phyloP scores from a whole-genome alignment of 1,139 yeast genomes.

The Hemisphaericaspora subhashii region DNA sequence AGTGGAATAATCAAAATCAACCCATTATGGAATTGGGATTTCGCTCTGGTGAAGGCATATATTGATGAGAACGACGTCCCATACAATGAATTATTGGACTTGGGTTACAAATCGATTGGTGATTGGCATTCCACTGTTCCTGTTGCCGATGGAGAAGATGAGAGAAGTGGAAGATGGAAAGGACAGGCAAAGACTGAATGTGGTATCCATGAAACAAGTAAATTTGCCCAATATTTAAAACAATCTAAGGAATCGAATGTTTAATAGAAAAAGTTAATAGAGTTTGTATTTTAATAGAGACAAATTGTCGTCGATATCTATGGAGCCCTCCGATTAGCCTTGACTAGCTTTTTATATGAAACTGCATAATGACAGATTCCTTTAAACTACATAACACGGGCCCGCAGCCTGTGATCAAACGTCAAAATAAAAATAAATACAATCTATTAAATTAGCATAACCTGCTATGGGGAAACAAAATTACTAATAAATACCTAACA shows the following conservation, averaged over 20 bases:
- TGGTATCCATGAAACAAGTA: constrained; percentile 83
- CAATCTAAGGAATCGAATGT: background rate
- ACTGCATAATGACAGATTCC: no score
- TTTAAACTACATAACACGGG: no score
- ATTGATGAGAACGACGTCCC: constrained; percentile 74
- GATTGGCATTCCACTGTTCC: constrained; percentile 96
- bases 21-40: constrained; percentile 85
- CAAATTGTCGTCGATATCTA: no score
- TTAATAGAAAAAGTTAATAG: background rate
- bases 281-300: no score
- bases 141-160: constrained; percentile 89
- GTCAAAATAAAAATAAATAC: no score
- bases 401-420: no score
- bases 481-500: no score
- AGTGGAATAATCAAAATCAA: constrained; percentile 80
- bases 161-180: constrained; percentile 95
- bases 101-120: constrained; percentile 89
- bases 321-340: no score
- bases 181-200: constrained; percentile 93
- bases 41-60: constrained; percentile 67
- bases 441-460: no score
- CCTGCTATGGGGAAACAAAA: no score
- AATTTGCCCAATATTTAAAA: constrained; percentile 60
- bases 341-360: no score
- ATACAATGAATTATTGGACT: constrained; percentile 77